Evolutionary conservation across 345 rosid species (phyloP).

Genomic region (Tarenaya hassleriana): DNA sequence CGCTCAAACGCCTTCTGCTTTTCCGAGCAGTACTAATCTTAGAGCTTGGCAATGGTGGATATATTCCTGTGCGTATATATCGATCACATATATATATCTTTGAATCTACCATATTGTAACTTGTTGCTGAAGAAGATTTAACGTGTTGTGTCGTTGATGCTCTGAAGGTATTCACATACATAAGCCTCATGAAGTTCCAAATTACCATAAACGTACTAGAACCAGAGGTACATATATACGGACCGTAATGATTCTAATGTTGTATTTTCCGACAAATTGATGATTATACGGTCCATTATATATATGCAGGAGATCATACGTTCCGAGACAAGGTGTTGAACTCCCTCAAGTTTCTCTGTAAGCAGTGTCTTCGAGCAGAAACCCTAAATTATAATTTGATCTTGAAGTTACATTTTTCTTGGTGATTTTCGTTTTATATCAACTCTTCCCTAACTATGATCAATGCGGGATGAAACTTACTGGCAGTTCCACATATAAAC

Average conservation of each 20-base stretch:
- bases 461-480: background rate
- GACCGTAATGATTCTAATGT: too few relatives aligned
- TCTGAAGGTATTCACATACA: slow-evolving; percentile 24
- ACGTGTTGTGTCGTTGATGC: background rate
- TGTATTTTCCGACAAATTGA: too few relatives aligned
- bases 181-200: slow-evolving; percentile 14
- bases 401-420: too few relatives aligned
- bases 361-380: slow-evolving; percentile 21
- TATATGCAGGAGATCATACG: slow-evolving; percentile 16
- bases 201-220: background rate
- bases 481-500: slow-evolving; percentile 43
- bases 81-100: background rate
- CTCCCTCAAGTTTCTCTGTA: slow-evolving; percentile 26
- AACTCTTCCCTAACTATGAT: too few relatives aligned
- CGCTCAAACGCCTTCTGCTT: slow-evolving; percentile 62
- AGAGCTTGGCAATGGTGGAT: slow-evolving; percentile 50
- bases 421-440: too few relatives aligned
- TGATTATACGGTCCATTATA: too few relatives aligned
- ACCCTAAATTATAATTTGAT: background rate
- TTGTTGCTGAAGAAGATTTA: background rate
- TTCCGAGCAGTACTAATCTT: slow-evolving; percentile 51
- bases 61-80: slow-evolving; percentile 38
- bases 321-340: slow-evolving; percentile 20
- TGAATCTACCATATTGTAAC: background rate
- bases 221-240: too few relatives aligned